These are phyloP conservation scores for Flaveria brownii DNA, from an alignment of 129 eudicot species.

Conservation along the genomic window DNA sequence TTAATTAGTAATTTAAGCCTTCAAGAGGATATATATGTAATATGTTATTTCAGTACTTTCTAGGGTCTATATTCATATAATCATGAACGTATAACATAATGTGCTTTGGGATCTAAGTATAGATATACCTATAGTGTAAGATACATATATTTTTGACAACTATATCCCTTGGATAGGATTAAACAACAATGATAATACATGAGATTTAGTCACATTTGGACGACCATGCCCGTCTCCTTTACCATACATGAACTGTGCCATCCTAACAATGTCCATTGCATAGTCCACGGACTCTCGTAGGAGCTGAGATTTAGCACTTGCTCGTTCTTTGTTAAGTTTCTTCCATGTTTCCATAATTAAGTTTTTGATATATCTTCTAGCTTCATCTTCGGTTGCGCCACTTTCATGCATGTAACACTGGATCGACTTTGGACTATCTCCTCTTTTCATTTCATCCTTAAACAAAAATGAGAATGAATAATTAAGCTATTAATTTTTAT, in stretches of 20 bases:
- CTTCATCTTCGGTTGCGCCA: slow-evolving; percentile 43
- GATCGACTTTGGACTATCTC: slow-evolving; percentile 41
- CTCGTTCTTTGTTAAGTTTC: slow-evolving; percentile 31
- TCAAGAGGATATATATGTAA: not conserved
- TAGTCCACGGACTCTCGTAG: slow-evolving; percentile 17
- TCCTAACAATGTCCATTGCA: slow-evolving; percentile 30
- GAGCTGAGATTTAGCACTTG: not conserved
- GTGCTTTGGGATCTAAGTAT: not conserved
- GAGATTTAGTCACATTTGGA: slow-evolving; percentile 23
- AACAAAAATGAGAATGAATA: not conserved
- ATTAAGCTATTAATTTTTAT: not conserved
- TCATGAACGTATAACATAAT: not conserved
- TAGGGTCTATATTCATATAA: not conserved
- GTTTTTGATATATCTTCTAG: slow-evolving; percentile 28
- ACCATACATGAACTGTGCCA: slow-evolving; percentile 32
- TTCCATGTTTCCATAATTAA: slow-evolving; percentile 30
- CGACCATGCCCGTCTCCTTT: slow-evolving; percentile 39
- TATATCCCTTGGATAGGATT: slow-evolving; percentile 25
- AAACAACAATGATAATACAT: slow-evolving; percentile 27
- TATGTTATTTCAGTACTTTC: not conserved
- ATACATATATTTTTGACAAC: not conserved
- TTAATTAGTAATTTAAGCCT: not conserved
- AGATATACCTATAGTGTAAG: not conserved
- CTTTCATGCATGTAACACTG: slow-evolving; percentile 45
- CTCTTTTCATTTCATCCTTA: slow-evolving; percentile 42